phyloP scores from a whole-genome alignment of 148 eudicot genomes.

The Camellia lanceoleosa region DNA sequence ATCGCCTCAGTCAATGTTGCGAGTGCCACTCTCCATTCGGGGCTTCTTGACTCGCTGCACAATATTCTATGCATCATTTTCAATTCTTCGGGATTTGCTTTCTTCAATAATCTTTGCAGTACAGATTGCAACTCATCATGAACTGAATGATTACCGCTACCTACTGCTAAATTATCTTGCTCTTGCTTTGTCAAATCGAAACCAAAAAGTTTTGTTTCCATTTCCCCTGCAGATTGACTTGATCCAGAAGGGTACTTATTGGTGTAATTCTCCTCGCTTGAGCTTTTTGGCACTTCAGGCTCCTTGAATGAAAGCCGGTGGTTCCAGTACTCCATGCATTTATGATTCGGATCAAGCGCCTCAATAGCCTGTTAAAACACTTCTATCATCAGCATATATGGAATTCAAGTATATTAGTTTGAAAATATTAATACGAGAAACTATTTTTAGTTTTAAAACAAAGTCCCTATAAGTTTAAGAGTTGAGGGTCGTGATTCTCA shows the following conservation, averaged over 20 bases:
- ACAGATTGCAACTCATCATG: conserved; percentile 18
- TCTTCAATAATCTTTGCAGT: conserved; percentile 29
- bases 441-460: background rate
- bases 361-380: conserved; percentile 42
- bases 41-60: conserved; percentile 33
- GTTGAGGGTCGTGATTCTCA: background rate
- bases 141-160: conserved; percentile 5
- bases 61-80: conserved; percentile 28
- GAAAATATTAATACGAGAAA: too few relatives aligned
- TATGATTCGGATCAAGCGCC: conserved; percentile 45
- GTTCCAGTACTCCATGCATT: conserved; percentile 48
- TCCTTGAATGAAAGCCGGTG: conserved; percentile 19
- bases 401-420: background rate
- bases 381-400: background rate
- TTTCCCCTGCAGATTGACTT: conserved; percentile 15
- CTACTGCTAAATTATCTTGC: conserved; percentile 7
- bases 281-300: conserved; percentile 2
- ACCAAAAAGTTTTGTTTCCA: conserved; percentile 2
- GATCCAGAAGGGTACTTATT: conserved; percentile 7
- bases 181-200: background rate
- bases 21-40: conserved; percentile 32
- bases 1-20: conserved; percentile 37
- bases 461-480: background rate
- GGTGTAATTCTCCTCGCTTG: background rate
- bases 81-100: conserved; percentile 39